phyloP scores from a whole-genome alignment of 768 basidiomycete genomes.

The Boletellus ananas region DNA sequence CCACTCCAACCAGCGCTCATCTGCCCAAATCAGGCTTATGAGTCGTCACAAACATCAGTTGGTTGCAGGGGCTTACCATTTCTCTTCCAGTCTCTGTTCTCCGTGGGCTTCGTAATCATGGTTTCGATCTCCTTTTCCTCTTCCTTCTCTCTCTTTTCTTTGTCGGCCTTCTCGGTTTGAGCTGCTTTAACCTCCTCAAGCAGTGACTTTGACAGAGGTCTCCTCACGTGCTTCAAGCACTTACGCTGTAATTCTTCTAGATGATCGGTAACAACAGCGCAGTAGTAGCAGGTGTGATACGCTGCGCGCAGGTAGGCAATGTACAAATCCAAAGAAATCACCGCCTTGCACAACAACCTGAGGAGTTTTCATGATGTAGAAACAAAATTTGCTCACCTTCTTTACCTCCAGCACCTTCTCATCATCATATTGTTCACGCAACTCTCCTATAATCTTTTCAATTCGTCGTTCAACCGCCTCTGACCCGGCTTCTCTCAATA shows the following conservation, averaged over 20 bases:
- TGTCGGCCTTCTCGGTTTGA: conserved; percentile 43
- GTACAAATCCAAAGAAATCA: conserved; percentile 86
- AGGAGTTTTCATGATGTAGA: conserved; percentile 14
- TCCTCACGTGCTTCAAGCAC: conserved; percentile 89
- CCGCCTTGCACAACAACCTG: conserved; percentile 47
- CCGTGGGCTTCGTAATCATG: conserved; percentile 33
- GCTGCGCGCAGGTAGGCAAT: conserved; percentile 90
- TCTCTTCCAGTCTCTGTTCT: conserved; percentile 52
- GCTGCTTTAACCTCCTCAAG: conserved; percentile 59
- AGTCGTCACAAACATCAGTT: conserved; percentile 8
- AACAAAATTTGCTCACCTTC: conserved; percentile 50
- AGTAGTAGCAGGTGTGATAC: conserved; percentile 97
- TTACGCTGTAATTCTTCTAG: conserved; percentile 93
- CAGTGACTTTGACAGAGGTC: conserved; percentile 58
- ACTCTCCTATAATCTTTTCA: conserved; percentile 67
- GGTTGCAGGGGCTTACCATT: conserved; percentile 48
- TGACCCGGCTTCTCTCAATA: conserved; percentile 62
- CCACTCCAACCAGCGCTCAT: conserved; percentile 87
- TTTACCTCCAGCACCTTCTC: conserved; percentile 64
- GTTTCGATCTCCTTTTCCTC: conserved; percentile 40
- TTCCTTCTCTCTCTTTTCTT: conserved; percentile 47
- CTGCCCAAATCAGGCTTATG: conserved; percentile 36
- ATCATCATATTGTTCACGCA: conserved; percentile 66
- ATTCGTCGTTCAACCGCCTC: conserved; percentile 80
- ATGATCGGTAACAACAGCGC: conserved; percentile 88